Evolutionary conservation across 768 basidiomycete genomes (phyloP), one percentile per base, ranked within the genome.

Genomic region (Jaapia argillacea): DNA sequence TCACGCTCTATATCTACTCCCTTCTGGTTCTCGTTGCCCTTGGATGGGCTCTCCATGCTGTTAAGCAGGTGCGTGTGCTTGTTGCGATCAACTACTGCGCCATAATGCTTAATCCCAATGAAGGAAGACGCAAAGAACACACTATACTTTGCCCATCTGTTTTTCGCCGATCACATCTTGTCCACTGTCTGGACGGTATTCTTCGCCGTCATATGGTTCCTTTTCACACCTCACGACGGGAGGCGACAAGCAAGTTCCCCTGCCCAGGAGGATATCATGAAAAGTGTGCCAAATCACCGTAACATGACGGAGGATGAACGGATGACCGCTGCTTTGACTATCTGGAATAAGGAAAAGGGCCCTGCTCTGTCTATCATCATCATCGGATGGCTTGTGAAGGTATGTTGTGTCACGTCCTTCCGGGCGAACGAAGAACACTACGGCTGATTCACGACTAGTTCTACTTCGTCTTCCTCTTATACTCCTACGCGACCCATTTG

Each of bases 1-100:
- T 97, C 47, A 86, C 81, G 60, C 72, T 94, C 57, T 98, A 98
- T 63, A 70, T 92, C 16, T 99, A 99, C 68, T 97, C 93, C 6
- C 81, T 85, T 44, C 59, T 82, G 21, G 88, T 81, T 31, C 75
- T 98, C 35, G 69, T 81, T 12, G 87, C 79, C 0, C 74, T 93
- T 20, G 72, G 73, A 2, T 96, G 93, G 91, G 94, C 91, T 24
- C 58, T 98, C 43, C 79, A 78, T 46, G 84, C 80, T n/a, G 78
- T 93, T 40, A 78, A 84, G 54, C 76, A 85, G 59, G 94, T 91
- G 52, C 55, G 86, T 70, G 28, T 25, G 18, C 37, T 39, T 31
- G 4, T 24, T 42, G 22, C 51, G 44, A 12, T 47, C n/a, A 43
- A 16, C 4, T 25, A 41, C 18, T 44, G 45, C 24, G 53, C 14